Evolutionary conservation across 768 basidiomycete species (phyloP), one percentile per base, ranked within the genome.

Genomic region (Tylopilus rubrobrunneus): DNA sequence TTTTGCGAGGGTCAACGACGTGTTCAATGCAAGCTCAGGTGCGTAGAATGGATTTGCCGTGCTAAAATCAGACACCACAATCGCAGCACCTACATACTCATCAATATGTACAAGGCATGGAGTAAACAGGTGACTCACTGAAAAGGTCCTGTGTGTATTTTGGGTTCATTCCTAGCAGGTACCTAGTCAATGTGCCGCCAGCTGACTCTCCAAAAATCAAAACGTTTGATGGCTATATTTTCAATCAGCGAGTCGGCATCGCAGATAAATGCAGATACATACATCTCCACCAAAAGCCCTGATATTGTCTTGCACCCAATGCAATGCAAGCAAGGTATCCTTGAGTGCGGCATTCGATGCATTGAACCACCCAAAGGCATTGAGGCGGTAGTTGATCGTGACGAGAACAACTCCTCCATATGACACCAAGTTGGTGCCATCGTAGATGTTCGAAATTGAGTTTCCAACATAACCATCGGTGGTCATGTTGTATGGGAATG

Each of bases 231-330:
- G 52, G 52, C 56, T 63, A 27, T 27, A 6, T 6, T 19, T 21
- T 5, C 3, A 14, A 42, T 56, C 27, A 50, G 33, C 19, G 3
- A 42, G 15, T 2, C 8, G 45, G 14, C 36, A 29, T 10, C 2
- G 4, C 15, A 47, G 7, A 19, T 10, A n/a, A 40, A 29, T 1
- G 10, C 9, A 6, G 12, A 45, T 19, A 44, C 55, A n/a, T 23
- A 65, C 63, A 48, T 76, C 73, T 1, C 75, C 74, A 6, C 75
- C 73, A 51, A 76, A 77, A 14, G 61, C 53, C 29, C 15, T 57
- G 15, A 76, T 72, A 41, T 76, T 63, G 1, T 62, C 41, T 45
- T 69, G 68, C 0, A 76, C 61, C 74, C 73, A 77, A 21, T 71
- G 52, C 8, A 76, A 49, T 9, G 74, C 73, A 17, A 64, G 52